Conservation (phyloP, 129 eudicot species). For the Chrysanthemum seticuspe region DNA sequence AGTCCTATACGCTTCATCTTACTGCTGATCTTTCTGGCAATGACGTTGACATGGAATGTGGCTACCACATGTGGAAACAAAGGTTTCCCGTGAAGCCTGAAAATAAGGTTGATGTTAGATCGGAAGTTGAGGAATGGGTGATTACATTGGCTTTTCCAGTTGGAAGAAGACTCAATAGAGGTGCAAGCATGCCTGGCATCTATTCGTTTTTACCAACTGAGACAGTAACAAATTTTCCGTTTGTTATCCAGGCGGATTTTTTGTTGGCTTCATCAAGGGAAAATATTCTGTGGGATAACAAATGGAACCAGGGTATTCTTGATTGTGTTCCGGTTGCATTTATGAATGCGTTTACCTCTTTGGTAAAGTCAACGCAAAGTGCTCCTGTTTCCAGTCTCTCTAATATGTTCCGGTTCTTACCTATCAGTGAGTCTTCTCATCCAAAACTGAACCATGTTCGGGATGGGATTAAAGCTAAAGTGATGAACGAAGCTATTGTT, state of each 20-base stretch:
- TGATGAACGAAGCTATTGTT: slow-evolving; percentile 38
- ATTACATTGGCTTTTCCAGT: slow-evolving; percentile 59
- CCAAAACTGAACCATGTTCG: slow-evolving; percentile 36
- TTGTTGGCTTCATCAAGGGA: slow-evolving; percentile 55
- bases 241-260: slow-evolving; percentile 61
- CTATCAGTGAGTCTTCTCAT: slow-evolving; percentile 25
- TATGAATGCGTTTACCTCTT: slow-evolving; percentile 45
- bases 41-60: slow-evolving; percentile 35
- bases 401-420: slow-evolving; percentile 41
- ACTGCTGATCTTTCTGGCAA: slow-evolving; percentile 26
- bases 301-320: slow-evolving; percentile 64
- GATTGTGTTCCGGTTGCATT: slow-evolving; percentile 44
- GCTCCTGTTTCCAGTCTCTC: slow-evolving; percentile 39
- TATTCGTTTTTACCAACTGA: slow-evolving; percentile 59
- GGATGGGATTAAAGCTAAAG: slow-evolving; percentile 31
- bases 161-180: slow-evolving; percentile 48
- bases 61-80: slow-evolving; percentile 63
- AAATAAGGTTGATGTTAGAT: slow-evolving; percentile 35
- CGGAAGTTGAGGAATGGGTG: slow-evolving; percentile 55
- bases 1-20: slow-evolving; percentile 45
- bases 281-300: slow-evolving; percentile 48
- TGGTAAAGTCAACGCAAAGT: slow-evolving; percentile 28
- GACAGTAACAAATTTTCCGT: slow-evolving; percentile 57
- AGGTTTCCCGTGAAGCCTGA: slow-evolving; percentile 44
- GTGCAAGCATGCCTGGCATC: slow-evolving; percentile 43